Evolutionary conservation across 2,329 filamentous ascomycete genomes (phyloP).

Genomic region (Trichophyton equinum): DNA sequence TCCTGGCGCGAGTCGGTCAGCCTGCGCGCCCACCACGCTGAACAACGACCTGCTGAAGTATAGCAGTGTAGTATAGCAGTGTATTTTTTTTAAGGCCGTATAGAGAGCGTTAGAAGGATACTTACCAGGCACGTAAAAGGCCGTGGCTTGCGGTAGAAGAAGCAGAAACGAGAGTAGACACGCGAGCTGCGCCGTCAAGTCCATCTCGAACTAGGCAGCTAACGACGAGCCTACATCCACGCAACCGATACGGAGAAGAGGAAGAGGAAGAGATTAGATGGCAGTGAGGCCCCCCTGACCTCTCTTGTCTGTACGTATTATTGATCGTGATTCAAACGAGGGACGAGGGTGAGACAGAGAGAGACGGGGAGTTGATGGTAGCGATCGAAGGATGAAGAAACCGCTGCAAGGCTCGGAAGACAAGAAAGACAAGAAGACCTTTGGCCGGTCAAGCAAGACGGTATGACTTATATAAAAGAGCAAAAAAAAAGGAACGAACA

Average conservation of each 20-base stretch:
- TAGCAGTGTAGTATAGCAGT: neutral
- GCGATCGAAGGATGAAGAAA: too few relatives aligned
- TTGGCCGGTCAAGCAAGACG: too few relatives aligned
- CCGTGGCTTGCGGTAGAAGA: conserved; percentile 41
- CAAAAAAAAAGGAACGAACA: too few relatives aligned
- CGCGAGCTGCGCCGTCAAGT: neutral
- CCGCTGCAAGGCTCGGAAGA: too few relatives aligned
- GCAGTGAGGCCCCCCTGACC: neutral
- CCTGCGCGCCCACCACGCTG: conserved; percentile 10
- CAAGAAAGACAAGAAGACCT: too few relatives aligned
- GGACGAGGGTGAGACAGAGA: too few relatives aligned
- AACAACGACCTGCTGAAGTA: neutral
- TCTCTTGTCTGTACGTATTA: neutral
- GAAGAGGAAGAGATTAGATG: neutral
- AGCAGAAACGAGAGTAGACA: neutral
- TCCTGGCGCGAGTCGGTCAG: conserved; percentile 36
- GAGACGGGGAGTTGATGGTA: too few relatives aligned
- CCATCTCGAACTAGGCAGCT: neutral
- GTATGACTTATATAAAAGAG: too few relatives aligned
- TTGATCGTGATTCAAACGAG: too few relatives aligned
- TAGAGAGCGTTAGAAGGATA: conserved; percentile 3
- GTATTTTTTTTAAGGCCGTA: neutral
- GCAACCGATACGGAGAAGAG: neutral
- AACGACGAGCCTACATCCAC: neutral
- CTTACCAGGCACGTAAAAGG: conserved; percentile 79